Base-by-base conservation (phyloP, 2,329 filamentous ascomycete species). In the Cephalotrichum gorgonifer region DNA sequence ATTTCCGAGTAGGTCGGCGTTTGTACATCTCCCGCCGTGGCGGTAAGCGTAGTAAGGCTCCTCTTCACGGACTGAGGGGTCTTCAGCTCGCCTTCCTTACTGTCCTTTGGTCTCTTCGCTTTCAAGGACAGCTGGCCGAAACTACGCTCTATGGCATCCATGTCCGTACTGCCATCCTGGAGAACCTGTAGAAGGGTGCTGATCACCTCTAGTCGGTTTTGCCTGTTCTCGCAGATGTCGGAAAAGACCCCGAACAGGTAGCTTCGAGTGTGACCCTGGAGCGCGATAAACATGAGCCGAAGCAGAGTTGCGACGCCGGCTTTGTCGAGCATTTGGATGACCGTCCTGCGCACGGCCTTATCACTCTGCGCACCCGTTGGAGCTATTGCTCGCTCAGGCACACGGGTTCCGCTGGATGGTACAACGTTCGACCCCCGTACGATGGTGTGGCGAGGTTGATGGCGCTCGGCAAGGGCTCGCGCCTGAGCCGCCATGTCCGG, bases 271-370 rank as follows among this genome's bases (percentile, higher is more conserved):
- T 87, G 93, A 22, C 87, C 88, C 54, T 91, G 87, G 55, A 96
- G 88, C 44, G 88, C 86, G 58, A 97, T 89, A 64, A 98, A 98
- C 91, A 98, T 96, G 9, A 98, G 77, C n/a, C 94, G 87, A 41
- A 98, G 75, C 30, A 98, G 72, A n/a, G 93, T 97, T 25, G 94
- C 93, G 55, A 98, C 84, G 25, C 94, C 93, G 43, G 90, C 79
- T 67, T 95, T 96, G 65, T 98, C 93, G 27, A 98, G 79, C 85
- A 98, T 95, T 63, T 98, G 93, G 23, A 95, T 86, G 51, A 94
- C 86, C 22, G 88, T 83, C 53, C 86, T 85, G 50, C 87, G 82
- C 58, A 86, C 84, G 33, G 74, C 68, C 68, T 89, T 91, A 55
- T 57, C 61, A 51, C 65, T 64, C 73, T 6, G 58, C 49, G 9